A percentile compares a stretch with the other conserved stretches of the same genome.
Conservation (phyloP, 768 basidiomycete species). For the Mycena olivaceomarginata region DNA sequence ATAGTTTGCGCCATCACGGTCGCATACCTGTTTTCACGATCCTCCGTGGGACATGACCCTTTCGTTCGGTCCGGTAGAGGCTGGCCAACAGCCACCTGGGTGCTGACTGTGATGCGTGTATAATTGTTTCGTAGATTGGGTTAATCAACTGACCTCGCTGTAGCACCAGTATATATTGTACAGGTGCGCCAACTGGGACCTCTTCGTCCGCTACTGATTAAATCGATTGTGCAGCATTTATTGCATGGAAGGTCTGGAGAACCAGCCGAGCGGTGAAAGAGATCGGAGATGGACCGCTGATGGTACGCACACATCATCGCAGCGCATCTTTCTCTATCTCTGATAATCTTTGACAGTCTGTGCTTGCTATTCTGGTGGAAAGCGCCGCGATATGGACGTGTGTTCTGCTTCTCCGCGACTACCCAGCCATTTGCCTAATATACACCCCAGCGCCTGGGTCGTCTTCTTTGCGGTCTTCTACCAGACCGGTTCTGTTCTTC, state of each 20-base stretch:
- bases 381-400: slow-evolving; percentile 6
- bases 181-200: neutral
- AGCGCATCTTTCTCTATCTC: too few species aligned
- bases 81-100: neutral
- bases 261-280: neutral
- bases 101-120: neutral
- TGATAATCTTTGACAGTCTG: neutral
- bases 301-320: neutral
- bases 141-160: neutral
- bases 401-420: neutral
- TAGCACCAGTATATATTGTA: slow-evolving; percentile 1
- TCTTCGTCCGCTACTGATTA: too few species aligned
- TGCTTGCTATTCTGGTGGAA: slow-evolving; percentile 3
- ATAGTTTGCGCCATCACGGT: neutral
- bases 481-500: neutral
- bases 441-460: neutral
- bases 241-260: neutral
- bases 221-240: neutral
- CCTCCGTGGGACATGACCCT: neutral
- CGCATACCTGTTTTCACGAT: neutral
- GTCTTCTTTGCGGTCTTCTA: slow-evolving; percentile 1
- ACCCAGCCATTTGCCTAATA: neutral
- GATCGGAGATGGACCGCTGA: neutral
- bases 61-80: neutral
- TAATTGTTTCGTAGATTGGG: neutral